Conservation (phyloP, 2,329 filamentous ascomycete species). For the Westerdykella aurantiaca region DNA sequence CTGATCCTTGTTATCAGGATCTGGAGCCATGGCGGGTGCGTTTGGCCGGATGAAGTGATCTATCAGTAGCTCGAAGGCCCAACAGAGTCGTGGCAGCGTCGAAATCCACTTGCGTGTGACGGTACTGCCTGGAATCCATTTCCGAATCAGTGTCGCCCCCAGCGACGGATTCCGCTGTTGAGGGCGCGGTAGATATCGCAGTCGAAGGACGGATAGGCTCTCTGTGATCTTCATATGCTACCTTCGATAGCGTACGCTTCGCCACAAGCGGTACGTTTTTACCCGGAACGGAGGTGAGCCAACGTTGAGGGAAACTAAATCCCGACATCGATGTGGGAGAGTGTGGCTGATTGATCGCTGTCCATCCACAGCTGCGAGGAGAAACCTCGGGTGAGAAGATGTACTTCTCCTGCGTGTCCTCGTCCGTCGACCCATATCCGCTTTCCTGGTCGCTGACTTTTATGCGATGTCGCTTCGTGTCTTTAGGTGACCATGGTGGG, state of each 20-base stretch:
- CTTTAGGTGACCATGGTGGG: conserved; percentile 11
- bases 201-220: neutral
- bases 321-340: conserved; percentile 10
- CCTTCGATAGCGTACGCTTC: conserved; percentile 28
- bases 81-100: conserved; percentile 35
- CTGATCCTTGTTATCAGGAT: conserved; percentile 6
- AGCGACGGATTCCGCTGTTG: neutral
- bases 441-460: conserved; percentile 29
- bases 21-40: conserved; percentile 27
- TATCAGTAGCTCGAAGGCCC: conserved; percentile 22
- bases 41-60: conserved; percentile 19
- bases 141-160: conserved; percentile 5
- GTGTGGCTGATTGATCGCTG: conserved; percentile 36
- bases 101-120: conserved; percentile 17
- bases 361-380: conserved; percentile 37
- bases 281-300: conserved; percentile 14
- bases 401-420: conserved; percentile 33
- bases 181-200: neutral
- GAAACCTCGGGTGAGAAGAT: conserved; percentile 38
- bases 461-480: conserved; percentile 5
- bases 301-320: conserved; percentile 8
- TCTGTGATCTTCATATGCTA: conserved; percentile 9
- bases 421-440: conserved; percentile 38
- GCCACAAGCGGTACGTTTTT: conserved; percentile 5
- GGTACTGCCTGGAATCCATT: neutral